Evolutionary conservation across 768 basidiomycete species (phyloP).

Genomic region (Leccinum ochraceum): DNA sequence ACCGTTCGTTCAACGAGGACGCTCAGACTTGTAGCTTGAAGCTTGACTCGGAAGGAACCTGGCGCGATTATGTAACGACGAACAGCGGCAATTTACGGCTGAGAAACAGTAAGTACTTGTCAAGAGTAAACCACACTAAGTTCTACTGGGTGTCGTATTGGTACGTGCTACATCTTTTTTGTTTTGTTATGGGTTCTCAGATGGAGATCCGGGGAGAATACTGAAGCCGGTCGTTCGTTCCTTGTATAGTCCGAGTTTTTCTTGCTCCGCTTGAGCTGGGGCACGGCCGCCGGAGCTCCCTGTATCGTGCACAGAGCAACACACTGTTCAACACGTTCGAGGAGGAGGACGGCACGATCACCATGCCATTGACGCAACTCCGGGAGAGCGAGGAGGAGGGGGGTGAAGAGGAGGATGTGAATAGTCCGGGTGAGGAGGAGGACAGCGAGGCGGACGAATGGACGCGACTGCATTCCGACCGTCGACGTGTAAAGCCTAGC

Average conservation of each 20-base stretch:
- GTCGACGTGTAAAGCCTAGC: slow-evolving; percentile 21
- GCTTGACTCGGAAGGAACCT: no score
- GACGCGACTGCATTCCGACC: slow-evolving; percentile 31
- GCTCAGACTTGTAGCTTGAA: no score
- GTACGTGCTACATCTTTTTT: no score
- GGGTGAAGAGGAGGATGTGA: slow-evolving; percentile 35
- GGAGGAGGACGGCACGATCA: slow-evolving; percentile 28
- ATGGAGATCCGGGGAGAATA: slow-evolving; percentile 70
- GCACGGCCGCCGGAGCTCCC: slow-evolving; percentile 66
- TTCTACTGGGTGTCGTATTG: no score
- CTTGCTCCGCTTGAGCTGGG: slow-evolving; percentile 84
- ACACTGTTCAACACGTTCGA: slow-evolving; percentile 81
- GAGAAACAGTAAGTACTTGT: no score
- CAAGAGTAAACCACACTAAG: no score
- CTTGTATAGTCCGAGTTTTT: slow-evolving; percentile 92
- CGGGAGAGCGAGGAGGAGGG: slow-evolving; percentile 71
- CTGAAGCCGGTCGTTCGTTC: slow-evolving; percentile 78
- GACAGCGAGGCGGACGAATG: slow-evolving; percentile 50
- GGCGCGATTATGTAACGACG: no score
- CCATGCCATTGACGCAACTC: slow-evolving; percentile 60
- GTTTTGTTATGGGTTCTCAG: slow-evolving; percentile 35
- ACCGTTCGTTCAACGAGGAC: no score
- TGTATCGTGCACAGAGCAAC: slow-evolving; percentile 63
- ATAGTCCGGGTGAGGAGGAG: slow-evolving; percentile 33
- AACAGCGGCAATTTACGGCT: no score